Percentiles rank a stretch among this genome's conserved stretches.
phyloP scores from a whole-genome alignment of 345 rosid species.

The Geranium rotundifolium region DNA sequence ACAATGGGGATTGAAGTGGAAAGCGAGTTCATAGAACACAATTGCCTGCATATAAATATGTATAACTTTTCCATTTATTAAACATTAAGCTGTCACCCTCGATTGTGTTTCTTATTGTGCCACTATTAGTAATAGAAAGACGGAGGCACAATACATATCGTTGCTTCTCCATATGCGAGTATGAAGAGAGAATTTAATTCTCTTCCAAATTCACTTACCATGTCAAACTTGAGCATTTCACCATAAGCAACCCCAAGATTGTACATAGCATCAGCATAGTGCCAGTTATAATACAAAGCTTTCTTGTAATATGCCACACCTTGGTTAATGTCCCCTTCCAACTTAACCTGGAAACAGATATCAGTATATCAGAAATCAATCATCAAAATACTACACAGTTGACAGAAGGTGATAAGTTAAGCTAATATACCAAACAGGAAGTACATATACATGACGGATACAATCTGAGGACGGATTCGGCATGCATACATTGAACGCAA shows the following conservation, averaged over 20 bases:
- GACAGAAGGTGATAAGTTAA: too few species aligned
- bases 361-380: neutral
- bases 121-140: neutral
- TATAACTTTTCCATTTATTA: neutral
- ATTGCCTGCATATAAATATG: constrained; percentile 62
- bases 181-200: neutral
- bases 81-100: neutral
- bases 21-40: constrained; percentile 96
- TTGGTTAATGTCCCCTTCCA: constrained; percentile 93
- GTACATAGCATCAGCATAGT: constrained; percentile 99
- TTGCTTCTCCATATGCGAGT: neutral
- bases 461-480: neutral
- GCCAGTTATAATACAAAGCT: constrained; percentile 98
- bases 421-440: neutral
- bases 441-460: neutral
- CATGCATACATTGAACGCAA: neutral
- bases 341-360: constrained; percentile 58
- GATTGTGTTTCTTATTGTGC: neutral
- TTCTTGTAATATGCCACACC: constrained; percentile 95
- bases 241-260: constrained; percentile 99
- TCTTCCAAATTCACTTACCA: constrained; percentile 33
- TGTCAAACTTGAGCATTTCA: constrained; percentile 93
- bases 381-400: neutral
- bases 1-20: constrained; percentile 97
- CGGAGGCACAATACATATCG: neutral